These are phyloP conservation scores for Sporodiniella umbellata DNA, from an alignment of 371 early-diverging fungal species.

Conservation along the genomic window DNA sequence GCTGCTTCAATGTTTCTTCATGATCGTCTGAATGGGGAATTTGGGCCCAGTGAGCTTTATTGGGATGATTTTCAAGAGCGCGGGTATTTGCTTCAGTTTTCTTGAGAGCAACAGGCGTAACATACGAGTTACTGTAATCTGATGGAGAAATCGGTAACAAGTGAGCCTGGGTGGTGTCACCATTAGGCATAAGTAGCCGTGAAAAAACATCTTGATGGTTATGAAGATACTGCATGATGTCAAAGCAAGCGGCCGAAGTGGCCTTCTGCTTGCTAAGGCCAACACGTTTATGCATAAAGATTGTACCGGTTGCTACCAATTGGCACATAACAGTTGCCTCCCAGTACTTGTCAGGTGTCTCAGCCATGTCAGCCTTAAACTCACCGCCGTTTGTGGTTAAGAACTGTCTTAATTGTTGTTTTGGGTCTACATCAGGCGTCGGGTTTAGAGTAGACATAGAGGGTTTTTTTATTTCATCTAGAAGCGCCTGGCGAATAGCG, in stretches of 20 bases:
- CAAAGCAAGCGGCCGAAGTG: conserved; percentile 3
- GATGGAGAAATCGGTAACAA: conserved; percentile 2
- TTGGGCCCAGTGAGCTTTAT: not conserved
- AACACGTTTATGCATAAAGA: conserved; percentile 6
- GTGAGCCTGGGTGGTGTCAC: not conserved
- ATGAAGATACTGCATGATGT: conserved; percentile 2
- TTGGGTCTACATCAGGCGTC: not conserved
- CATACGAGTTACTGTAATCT: not conserved
- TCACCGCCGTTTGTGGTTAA: not conserved
- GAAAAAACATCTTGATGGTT: not conserved
- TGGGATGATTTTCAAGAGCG: not conserved
- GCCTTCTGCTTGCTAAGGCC: conserved; percentile 10
- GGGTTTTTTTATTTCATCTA: not conserved
- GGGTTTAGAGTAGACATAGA: not conserved
- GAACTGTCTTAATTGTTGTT: not conserved
- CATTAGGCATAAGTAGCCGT: not conserved
- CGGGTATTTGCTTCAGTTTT: not conserved
- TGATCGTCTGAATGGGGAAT: not conserved
- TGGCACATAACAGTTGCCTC: not conserved
- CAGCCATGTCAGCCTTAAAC: not conserved
- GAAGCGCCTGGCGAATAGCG: not conserved
- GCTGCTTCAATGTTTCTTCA: not conserved
- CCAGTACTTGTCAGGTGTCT: not conserved
- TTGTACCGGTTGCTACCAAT: not conserved
- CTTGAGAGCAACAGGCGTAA: not conserved